These are phyloP conservation scores for Myxozyma vanderwaltii DNA, from an alignment of 805 yeast species.

Conservation along the genomic window DNA sequence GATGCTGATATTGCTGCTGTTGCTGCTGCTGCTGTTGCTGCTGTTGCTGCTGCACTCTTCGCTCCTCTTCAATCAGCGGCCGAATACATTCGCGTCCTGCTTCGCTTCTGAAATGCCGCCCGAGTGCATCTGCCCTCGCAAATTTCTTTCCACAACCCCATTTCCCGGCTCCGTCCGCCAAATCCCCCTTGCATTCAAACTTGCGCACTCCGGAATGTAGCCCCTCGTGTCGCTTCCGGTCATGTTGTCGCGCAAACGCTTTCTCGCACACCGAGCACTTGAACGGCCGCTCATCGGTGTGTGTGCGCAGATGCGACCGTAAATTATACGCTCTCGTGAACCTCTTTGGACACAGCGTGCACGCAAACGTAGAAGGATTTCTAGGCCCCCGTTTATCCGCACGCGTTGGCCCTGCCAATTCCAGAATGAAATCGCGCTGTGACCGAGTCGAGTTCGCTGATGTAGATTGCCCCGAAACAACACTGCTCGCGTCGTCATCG, in stretches of 20 bases:
- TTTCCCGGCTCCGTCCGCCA: slow-evolving; percentile 57
- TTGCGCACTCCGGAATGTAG: slow-evolving; percentile 74
- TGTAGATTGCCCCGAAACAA: slow-evolving; percentile 8
- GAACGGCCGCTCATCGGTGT: slow-evolving; percentile 71
- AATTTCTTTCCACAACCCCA: slow-evolving; percentile 80
- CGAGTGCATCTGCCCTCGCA: slow-evolving; percentile 76
- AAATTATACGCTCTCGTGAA: slow-evolving; percentile 93
- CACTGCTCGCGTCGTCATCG: slow-evolving; percentile 25
- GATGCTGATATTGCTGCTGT: slow-evolving; percentile 1
- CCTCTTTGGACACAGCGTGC: slow-evolving; percentile 79
- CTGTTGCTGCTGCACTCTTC: slow-evolving; percentile 23
- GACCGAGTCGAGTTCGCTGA: slow-evolving; percentile 4
- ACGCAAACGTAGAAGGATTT: slow-evolving; percentile 71
- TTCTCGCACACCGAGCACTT: slow-evolving; percentile 64
- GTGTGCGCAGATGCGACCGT: slow-evolving; percentile 89
- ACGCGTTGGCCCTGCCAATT: slow-evolving; percentile 61
- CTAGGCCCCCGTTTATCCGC: slow-evolving; percentile 62
- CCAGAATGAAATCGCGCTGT: slow-evolving; percentile 60
- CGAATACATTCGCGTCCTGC: slow-evolving; percentile 70
- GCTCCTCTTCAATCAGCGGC: slow-evolving; percentile 63
- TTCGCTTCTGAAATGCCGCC: slow-evolving; percentile 74
- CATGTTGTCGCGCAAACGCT: slow-evolving; percentile 76
- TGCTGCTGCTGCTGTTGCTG: slow-evolving; percentile 1
- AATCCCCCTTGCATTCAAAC: slow-evolving; percentile 63
- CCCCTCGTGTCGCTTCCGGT: slow-evolving; percentile 71